Base-by-base conservation (phyloP, 1,284 basidiomycete species). In the Boletus semigastroideus region DNA sequence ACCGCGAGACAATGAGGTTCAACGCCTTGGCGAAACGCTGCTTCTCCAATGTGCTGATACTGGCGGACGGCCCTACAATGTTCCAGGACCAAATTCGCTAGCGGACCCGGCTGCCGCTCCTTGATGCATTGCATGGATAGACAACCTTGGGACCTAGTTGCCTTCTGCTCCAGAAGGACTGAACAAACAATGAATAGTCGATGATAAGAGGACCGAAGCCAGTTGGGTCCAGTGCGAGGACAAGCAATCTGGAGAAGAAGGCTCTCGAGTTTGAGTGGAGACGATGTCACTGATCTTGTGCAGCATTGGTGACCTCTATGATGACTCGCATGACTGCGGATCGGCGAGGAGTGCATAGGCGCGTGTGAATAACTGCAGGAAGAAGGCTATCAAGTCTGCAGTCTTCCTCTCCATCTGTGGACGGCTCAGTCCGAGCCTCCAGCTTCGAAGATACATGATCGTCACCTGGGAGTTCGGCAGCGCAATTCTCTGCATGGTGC, bases 71-170 rank as follows among this genome's bases (percentile, higher is more conserved):
- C 22, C 19, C 25, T 40, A 13, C 37, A 9, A 5, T 50, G 25
- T 25, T 41, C 37, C 16, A 52, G 40, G 3, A 52, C n/a, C n/a
- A 52, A 22, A 22, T 20, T 43, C 1, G 41, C 46, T 2, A 43
- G 36, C 9, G 14, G 46, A 2, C 43, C 49, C 1, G 49, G 46
- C 9, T 39, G 49, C 16, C 49, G 42, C 14, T 51, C 40, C 25
- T 22, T 46, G 37, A 46, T 33, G 30, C 49, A 13, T 17, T 22
- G n/a, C n/a, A 47, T n/a, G 43, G 49, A 17, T 48, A 48, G 25
- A 51, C 51, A 10, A 34, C 1, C 5, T 50, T 46, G n/a, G 36
- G 51, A 10, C 51, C 51, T 2, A 14, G 6, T 36, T 44, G 36
- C 25, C 30, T 44, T 40, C 17, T 8, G 7, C 14, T n/a, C 48